These are phyloP conservation scores for Hortiboletus flavorubellus DNA, from an alignment of 768 basidiomycete genomes.

Conservation along the genomic window DNA sequence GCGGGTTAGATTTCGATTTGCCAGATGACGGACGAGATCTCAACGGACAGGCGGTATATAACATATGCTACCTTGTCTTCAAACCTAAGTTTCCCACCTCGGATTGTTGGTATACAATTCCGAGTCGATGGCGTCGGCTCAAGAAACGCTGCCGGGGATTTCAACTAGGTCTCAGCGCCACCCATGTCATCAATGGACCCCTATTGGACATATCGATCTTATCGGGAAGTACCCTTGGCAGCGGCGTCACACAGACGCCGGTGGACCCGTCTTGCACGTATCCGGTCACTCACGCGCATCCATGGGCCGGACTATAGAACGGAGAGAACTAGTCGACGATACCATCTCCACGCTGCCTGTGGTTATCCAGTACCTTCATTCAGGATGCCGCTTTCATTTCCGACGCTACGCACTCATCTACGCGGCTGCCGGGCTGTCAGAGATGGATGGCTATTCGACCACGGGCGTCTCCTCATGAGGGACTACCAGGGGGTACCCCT, in stretches of 20 bases:
- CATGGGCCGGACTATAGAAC: not conserved
- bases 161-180: not conserved
- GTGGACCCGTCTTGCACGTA: not conserved
- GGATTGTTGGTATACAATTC: not conserved
- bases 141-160: not conserved
- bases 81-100: slow-evolving; percentile 7
- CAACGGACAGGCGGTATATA: not conserved
- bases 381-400: slow-evolving; percentile 19
- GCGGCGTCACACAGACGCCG: not conserved
- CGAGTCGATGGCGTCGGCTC: not conserved
- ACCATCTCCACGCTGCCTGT: not conserved
- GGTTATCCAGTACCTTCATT: not conserved
- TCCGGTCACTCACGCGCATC: not conserved
- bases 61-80: slow-evolving; percentile 3
- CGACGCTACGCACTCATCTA: slow-evolving; percentile 9
- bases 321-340: not conserved
- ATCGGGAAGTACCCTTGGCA: slow-evolving; percentile 2
- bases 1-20: not conserved
- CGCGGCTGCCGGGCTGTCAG: slow-evolving; percentile 1
- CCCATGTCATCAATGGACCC: not conserved
- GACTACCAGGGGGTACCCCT: slow-evolving; percentile 16
- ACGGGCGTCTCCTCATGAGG: not conserved
- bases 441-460: not conserved
- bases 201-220: not conserved
- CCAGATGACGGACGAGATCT: not conserved